These are phyloP conservation scores for Henckelia pumila DNA, from an alignment of 257 asterid genomes.

Conservation along the genomic window DNA sequence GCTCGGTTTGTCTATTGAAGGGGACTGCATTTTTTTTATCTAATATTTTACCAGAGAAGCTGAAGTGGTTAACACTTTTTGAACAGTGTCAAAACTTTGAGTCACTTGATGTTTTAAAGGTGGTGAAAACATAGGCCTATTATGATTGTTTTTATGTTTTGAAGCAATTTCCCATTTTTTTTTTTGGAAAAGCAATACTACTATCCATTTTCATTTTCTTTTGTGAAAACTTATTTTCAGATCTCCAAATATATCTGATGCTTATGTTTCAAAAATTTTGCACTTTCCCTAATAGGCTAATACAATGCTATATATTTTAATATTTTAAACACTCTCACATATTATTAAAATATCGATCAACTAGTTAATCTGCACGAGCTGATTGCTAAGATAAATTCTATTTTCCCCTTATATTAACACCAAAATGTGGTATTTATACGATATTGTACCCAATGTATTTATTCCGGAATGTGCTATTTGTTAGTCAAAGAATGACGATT, in stretches of 20 bases:
- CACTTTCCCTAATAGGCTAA: too few species aligned
- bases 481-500: slow-evolving; percentile 7
- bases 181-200: too few species aligned
- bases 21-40: neutral
- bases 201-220: too few species aligned
- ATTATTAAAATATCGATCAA: too few species aligned
- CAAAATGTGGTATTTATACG: neutral
- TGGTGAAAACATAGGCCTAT: neutral
- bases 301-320: too few species aligned
- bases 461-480: neutral
- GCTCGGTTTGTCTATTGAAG: neutral
- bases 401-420: too few species aligned
- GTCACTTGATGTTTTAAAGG: slow-evolving; percentile 4
- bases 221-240: too few species aligned
- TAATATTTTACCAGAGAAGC: slow-evolving; percentile 11
- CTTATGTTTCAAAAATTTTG: neutral
- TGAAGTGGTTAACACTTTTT: neutral
- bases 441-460: neutral
- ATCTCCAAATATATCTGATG: too few species aligned
- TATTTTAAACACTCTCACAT: neutral
- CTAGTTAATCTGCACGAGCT: neutral
- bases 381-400: neutral
- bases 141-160: slow-evolving; percentile 1
- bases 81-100: neutral
- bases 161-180: neutral